Percentiles rank a stretch among this genome's conserved stretches.
These are phyloP conservation scores for Euphorbia tirucalli DNA, from an alignment of 345 rosid genomes.

Conservation along the genomic window DNA sequence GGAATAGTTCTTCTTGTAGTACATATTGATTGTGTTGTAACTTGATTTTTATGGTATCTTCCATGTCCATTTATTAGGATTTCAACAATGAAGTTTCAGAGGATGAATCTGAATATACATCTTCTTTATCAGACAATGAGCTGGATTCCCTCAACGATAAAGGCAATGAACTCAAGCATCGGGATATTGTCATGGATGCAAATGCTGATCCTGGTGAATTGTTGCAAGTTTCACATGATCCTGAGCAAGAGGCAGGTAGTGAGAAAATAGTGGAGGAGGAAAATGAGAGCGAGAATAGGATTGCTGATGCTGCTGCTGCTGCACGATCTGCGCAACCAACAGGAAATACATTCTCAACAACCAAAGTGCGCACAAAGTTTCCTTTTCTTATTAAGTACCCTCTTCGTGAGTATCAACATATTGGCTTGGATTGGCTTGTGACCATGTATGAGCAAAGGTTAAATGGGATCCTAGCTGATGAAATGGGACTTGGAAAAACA, in stretches of 20 bases:
- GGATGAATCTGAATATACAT: constrained; percentile 65
- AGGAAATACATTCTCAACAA: constrained; percentile 92
- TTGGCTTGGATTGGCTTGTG: constrained; percentile 99
- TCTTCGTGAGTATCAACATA: constrained; percentile 98
- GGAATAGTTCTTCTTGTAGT: constrained; percentile 23
- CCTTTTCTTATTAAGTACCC: constrained; percentile 98
- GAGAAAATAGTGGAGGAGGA: constrained; percentile 17
- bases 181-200: constrained; percentile 40
- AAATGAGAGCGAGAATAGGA: constrained; percentile 49
- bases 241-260: constrained; percentile 34
- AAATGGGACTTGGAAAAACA: constrained; percentile 99
- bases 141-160: constrained; percentile 35
- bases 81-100: constrained; percentile 52
- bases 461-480: constrained; percentile 99
- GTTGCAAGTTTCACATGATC: constrained; percentile 28
- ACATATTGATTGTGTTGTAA: not conserved
- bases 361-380: constrained; percentile 90
- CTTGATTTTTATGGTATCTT: constrained; percentile 27
- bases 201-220: constrained; percentile 38
- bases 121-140: constrained; percentile 56
- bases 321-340: constrained; percentile 99
- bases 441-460: constrained; percentile 97
- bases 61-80: constrained; percentile 49
- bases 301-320: constrained; percentile 99
- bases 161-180: constrained; percentile 36